A percentile compares a stretch with the other conserved stretches of the same genome.
These are phyloP conservation scores for Calendula officinalis DNA, from an alignment of 129 eudicot genomes.

Conservation along the genomic window DNA sequence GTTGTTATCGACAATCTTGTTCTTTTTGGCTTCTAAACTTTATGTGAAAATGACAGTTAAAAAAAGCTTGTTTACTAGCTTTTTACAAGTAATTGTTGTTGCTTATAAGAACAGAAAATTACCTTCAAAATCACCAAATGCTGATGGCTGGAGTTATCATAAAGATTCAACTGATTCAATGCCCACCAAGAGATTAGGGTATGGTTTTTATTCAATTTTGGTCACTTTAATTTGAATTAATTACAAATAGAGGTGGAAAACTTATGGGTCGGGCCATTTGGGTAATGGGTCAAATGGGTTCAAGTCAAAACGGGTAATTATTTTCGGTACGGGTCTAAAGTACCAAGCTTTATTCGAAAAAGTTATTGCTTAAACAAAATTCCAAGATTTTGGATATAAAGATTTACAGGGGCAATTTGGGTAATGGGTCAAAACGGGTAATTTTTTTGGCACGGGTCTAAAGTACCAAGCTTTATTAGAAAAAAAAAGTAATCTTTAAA, in stretches of 20 bases:
- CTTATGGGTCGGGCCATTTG: not conserved
- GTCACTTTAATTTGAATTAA: not conserved
- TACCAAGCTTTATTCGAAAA: too few species aligned
- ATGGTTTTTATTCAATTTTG: not conserved
- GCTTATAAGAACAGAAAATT: slow-evolving; percentile 43
- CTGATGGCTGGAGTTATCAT: slow-evolving; percentile 35
- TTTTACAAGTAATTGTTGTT: slow-evolving; percentile 39
- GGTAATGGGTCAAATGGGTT: not conserved
- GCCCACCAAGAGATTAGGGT: slow-evolving; percentile 40
- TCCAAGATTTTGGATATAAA: too few species aligned
- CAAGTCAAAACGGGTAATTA: not conserved
- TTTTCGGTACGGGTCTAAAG: not conserved
- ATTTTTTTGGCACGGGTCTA: not conserved
- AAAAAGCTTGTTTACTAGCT: slow-evolving; percentile 41
- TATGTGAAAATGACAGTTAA: slow-evolving; percentile 57
- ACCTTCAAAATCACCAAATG: slow-evolving; percentile 23
- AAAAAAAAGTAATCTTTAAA: too few species aligned
- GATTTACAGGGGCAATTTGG: not conserved
- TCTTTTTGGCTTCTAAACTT: slow-evolving; percentile 58
- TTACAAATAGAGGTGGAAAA: not conserved
- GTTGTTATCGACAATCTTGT: slow-evolving; percentile 59
- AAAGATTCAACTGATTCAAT: slow-evolving; percentile 18
- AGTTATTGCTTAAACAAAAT: too few species aligned
- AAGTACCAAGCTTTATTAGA: too few species aligned
- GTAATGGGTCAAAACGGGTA: not conserved